Evolutionary conservation across 2,329 filamentous ascomycete species (phyloP), one percentile per base, ranked within the genome.

Genomic region (Diaporthe humulicola): DNA sequence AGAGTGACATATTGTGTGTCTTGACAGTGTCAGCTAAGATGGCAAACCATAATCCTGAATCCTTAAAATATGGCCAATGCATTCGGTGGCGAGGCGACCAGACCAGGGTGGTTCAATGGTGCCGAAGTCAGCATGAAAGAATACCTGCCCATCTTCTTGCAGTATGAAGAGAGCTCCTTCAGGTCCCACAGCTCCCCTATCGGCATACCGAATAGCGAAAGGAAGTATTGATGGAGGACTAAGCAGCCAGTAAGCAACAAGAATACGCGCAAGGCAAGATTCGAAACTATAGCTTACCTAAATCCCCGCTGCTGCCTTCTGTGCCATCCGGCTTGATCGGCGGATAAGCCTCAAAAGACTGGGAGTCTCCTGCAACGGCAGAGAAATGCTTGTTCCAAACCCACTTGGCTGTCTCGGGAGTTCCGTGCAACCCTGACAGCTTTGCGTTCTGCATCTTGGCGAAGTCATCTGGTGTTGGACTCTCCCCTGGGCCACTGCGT

Each of bases 361-460:
- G 89, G 17, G 87, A 84, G 79, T 95, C 93, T 0, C 91, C 90
- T 0, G 88, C 91, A 1, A 93, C 91, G 0, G 90, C 90, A 0
- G 92, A 86, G 77, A 95, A 94, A 70, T 92, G 91, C 77, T 88
- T 90, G 79, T 94, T 91, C 84, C 93, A 93, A 74, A 94, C 76
- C 92, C 92, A 95, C 71, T 90, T 88, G 10, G 90, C 84, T 5
- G 92, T 87, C 58, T 88, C 87, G 64, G 89, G 83, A 3, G 79
- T 79, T 0, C 86, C 88, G 52, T 90, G 84, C 57, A 88, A 78
- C 10, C 88, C 82, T 33, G 84, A 78, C 6, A 85, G 70, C 19
- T 76, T 82, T 4, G 40, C 73, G 0, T 76, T 72, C 14, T 78
- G 73, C 70, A 86, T 78, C 74, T 84, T 85, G 9, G 76, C 79